Conservation (phyloP, 2,329 filamentous ascomycete species). For the Ustulina deusta region DNA sequence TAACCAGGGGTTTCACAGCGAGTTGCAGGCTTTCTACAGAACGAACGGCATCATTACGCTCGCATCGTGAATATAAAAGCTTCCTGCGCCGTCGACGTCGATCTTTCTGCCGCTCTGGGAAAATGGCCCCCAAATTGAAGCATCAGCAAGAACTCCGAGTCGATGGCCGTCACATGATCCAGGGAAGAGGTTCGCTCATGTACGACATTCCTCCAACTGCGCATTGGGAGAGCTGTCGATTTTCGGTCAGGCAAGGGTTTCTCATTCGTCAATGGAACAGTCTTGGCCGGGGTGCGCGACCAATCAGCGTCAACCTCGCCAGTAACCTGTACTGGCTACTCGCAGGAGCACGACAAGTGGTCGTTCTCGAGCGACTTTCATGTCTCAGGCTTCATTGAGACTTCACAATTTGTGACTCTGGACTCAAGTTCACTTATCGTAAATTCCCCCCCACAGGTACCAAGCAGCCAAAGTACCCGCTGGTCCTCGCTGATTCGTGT, state of each 20-base stretch:
- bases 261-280: constrained; percentile 48
- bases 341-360: constrained; percentile 48
- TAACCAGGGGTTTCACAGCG: constrained; percentile 26
- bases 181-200: constrained; percentile 41
- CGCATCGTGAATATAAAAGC: constrained; percentile 38
- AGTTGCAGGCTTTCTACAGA: constrained; percentile 24
- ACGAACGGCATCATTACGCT: constrained; percentile 19
- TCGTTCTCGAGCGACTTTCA: constrained; percentile 49
- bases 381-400: constrained; percentile 51
- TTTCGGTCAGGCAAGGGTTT: constrained; percentile 48
- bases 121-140: constrained; percentile 44
- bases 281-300: constrained; percentile 42
- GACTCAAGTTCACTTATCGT: constrained; percentile 50
- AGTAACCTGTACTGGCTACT: constrained; percentile 47
- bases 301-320: constrained; percentile 46
- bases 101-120: constrained; percentile 16
- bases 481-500: constrained; percentile 51
- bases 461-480: constrained; percentile 49
- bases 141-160: constrained; percentile 36
- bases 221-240: constrained; percentile 43
- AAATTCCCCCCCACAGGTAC: constrained; percentile 51
- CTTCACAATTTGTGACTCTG: constrained; percentile 49
- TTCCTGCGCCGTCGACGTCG: constrained; percentile 37
- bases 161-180: constrained; percentile 48
- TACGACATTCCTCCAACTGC: constrained; percentile 47